Conservation (phyloP, 768 basidiomycete genomes). For the Pleurotus ostreatus region DNA sequence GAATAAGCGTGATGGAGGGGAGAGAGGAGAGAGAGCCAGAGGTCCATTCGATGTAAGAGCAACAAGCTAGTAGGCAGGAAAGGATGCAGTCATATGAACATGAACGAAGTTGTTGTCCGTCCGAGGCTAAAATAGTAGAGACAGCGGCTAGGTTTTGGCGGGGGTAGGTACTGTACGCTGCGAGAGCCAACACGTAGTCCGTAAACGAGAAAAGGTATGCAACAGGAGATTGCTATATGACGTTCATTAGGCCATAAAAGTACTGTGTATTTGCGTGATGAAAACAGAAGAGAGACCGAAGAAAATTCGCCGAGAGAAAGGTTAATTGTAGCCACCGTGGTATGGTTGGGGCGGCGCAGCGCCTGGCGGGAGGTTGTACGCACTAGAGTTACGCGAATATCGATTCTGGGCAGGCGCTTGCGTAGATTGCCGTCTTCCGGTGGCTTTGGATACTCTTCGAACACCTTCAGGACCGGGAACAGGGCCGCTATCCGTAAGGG, state of each 20-base stretch:
- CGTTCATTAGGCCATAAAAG: neutral
- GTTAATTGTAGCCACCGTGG: conserved; percentile 11
- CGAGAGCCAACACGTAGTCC: neutral
- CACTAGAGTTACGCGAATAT: conserved; percentile 61
- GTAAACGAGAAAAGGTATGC: conserved; percentile 11
- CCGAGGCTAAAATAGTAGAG: neutral
- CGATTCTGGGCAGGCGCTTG: conserved; percentile 61
- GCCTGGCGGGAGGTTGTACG: conserved; percentile 62
- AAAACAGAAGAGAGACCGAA: neutral
- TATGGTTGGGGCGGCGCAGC: conserved; percentile 60
- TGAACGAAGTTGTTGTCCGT: conserved; percentile 8
- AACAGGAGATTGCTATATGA: conserved; percentile 10
- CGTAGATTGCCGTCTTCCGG: conserved; percentile 54
- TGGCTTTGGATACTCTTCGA: conserved; percentile 67
- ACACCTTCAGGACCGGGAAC: conserved; percentile 78
- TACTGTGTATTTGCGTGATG: neutral
- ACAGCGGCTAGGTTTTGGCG: neutral
- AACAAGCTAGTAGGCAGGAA: neutral
- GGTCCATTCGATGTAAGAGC: neutral
- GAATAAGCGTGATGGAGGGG: conserved; percentile 4
- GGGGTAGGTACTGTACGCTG: neutral
- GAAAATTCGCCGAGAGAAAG: conserved; percentile 9
- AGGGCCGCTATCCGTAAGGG: conserved; percentile 79
- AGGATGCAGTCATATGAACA: neutral
- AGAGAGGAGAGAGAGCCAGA: neutral